Evolutionary conservation across 75 land plant genomes (phyloP).

Genomic region (Picea glauca): DNA sequence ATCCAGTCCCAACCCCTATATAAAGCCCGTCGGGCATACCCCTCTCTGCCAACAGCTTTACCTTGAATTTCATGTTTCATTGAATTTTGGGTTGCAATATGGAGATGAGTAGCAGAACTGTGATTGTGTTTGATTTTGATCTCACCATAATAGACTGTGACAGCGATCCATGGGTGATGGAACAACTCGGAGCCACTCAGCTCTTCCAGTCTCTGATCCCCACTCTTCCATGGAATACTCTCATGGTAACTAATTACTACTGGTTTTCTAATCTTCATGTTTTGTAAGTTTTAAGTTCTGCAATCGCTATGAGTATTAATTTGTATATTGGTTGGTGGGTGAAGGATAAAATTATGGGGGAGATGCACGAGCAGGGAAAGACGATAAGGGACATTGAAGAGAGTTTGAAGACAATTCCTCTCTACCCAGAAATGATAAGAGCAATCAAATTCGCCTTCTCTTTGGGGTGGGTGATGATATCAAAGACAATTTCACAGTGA

Average conservation of each 20-base stretch:
- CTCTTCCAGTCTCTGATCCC: constrained; percentile 43
- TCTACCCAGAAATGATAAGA: constrained; percentile 48
- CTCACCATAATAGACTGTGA: constrained; percentile 70
- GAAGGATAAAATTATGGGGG: constrained; percentile 81
- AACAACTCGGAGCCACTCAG: constrained; percentile 48
- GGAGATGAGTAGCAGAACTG: constrained; percentile 5
- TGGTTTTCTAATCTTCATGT: background rate
- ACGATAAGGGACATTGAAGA: constrained; percentile 56
- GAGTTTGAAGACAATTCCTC: constrained; percentile 45
- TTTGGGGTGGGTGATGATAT: constrained; percentile 39
- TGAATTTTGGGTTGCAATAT: too few species aligned
- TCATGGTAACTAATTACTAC: constrained; percentile 40
- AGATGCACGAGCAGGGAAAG: constrained; percentile 55
- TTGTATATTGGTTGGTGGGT: background rate
- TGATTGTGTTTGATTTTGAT: constrained; percentile 76
- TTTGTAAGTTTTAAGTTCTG: constrained; percentile 8
- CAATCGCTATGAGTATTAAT: background rate
- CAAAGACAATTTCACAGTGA: too few species aligned
- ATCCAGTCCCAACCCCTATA: too few species aligned
- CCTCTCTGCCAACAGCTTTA: too few species aligned
- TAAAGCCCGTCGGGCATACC: too few species aligned
- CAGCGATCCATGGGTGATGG: constrained; percentile 86
- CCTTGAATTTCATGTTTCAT: too few species aligned
- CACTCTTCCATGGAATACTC: constrained; percentile 58
- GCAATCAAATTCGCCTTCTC: constrained; percentile 65